Evolutionary conservation across 176 grass and related monocot species (phyloP), one percentile per base, ranked within the genome.

Genomic region (Cocos nucifera): DNA sequence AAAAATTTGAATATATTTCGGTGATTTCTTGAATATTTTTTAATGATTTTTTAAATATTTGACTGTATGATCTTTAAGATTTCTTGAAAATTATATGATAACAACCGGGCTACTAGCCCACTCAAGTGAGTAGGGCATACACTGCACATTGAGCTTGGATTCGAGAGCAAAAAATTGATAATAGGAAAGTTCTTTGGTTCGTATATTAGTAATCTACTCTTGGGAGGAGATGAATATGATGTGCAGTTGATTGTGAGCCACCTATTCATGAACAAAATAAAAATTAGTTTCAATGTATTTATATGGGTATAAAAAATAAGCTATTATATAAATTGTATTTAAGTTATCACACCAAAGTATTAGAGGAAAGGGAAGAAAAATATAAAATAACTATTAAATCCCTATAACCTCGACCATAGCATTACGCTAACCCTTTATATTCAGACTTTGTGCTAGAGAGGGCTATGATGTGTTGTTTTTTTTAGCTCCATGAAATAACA

Each of bases 231-330:
- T 3, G 8, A 57, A 57, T 17, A 15, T 2, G 17, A 69, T 19
- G 14, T 14, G 5, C 0, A 69, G 14, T 10, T 28, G 3, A n/a
- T 57, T n/a, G 14, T 4, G 23, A 4, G 20, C 20, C 14, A 69
- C 12, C 28, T n/a, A 4, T 30, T 69, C 66, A 19, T 4, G 51
- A 35, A 69, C 51, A 57, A 69, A 69, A 30, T 69, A 50, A 30
- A 25, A 69, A 30, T 35, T 5, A 17, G 57, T 57, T 32, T 57
- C 66, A 54, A 69, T 69, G 2, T 69, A 21, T 3, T 69, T 69
- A 0, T 69, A 24, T 50, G 15, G 19, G 52, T 5, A 22, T 58
- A 50, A 57, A 69, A 56, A 25, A 56, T 57, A 4, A 22, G 66
- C 8, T 4, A 22, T 54, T 3, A 69, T 8, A 57, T 55, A 69